Base-by-base conservation (phyloP, 2,329 filamentous ascomycete genomes). In the Dactylellina sp. region DNA sequence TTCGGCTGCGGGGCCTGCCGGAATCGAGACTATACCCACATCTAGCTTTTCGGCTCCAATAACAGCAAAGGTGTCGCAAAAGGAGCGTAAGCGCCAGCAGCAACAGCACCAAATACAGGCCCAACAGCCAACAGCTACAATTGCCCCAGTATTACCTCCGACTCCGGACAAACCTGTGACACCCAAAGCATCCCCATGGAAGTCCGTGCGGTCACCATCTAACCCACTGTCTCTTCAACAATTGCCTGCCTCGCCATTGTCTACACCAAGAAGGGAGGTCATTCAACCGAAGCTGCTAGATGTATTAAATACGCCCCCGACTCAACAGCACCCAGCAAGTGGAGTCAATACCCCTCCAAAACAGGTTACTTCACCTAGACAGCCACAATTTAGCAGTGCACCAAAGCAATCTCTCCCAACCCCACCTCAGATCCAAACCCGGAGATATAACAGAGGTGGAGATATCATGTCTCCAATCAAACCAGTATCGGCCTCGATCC, bases 71-170 rank as follows among this genome's bases (percentile, higher is more conserved):
- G 82, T 96, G 77, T 97, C 93, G 0, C 95, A 98, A 78, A 96
- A 95, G 79, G 93, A 97, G 80, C 89, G 93, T 20, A 98, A 97
- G 82, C 91, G 87, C 79, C 87, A 93, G 76, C 87, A 92, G 78
- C 89, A 92, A 78, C 85, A 91, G 78, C 78, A 82, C 64, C 81
- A 82, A 82, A 85, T 22, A 20, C 63, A 63, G 32, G 12, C 24
- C 18, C 72, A 66, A 40, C 63, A 75, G 20, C 16, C 55, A 4
- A 14, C 28, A 20, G 2, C 40, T 6, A 28, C 28, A 12, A n/a
- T 52, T 5, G 16, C 20, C 5, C 47, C 64, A 20, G 32, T 53
- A 14, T 18, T 55, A 18, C 22, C 55, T 24, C 53, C 68, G 11
- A 62, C 47, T 6, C 42, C 55, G 12, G 61, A 66, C 22, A 64